Evolutionary conservation across 305 asterid species (phyloP).

Genomic region (Nicotiana rustica): DNA sequence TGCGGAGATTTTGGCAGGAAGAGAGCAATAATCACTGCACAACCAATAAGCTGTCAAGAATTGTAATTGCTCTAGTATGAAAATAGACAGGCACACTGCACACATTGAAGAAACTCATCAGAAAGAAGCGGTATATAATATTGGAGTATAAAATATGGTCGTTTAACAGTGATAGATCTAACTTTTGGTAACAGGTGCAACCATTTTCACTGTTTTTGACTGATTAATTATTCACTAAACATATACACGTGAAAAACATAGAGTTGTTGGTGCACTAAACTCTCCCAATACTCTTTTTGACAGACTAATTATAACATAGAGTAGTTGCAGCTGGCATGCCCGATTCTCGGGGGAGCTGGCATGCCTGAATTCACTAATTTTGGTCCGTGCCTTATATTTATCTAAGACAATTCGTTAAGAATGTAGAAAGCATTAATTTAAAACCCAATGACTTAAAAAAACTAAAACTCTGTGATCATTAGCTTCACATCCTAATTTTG

Average conservation of each 20-base stretch:
- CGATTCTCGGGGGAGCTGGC: no score
- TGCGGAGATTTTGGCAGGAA: neutral
- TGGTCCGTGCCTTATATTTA: no score
- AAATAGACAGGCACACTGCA: neutral
- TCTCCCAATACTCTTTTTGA: no score
- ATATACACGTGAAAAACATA: neutral
- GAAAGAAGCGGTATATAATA: neutral
- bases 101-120: neutral
- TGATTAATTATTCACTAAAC: neutral
- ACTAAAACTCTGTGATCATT: no score
- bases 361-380: no score
- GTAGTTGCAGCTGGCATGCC: no score
- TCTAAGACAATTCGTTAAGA: no score
- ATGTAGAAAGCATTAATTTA: no score
- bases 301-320: no score
- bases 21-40: conserved; percentile 13
- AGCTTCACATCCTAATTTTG: no score
- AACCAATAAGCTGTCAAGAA: neutral
- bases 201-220: conserved; percentile 9
- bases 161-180: neutral
- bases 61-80: neutral
- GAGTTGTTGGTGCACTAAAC: no score
- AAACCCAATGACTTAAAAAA: no score
- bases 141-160: neutral
- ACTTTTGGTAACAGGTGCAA: neutral